Base-by-base conservation (phyloP, 1,284 basidiomycete species). In the Puccinia hordei region DNA sequence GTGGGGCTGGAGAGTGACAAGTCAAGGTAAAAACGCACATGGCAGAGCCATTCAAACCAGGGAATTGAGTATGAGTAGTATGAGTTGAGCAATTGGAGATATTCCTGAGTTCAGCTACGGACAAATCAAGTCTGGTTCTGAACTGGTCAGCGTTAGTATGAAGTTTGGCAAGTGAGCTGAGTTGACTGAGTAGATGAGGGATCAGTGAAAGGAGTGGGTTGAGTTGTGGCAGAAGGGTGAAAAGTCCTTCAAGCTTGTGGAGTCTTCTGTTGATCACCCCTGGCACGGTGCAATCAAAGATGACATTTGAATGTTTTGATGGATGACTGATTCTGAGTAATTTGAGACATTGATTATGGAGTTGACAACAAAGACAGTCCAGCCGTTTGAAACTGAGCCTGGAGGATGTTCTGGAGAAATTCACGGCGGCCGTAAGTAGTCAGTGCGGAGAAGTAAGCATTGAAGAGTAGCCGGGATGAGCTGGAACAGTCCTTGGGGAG, bases 21-120 rank as follows among this genome's bases (percentile, higher is more conserved):
- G 84, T 97, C 91, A 65, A 97, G 89, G 86, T 99, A 98, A 88
- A 95, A 99, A 10, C 97, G 93, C 96, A 99, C 98, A 85, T 99
- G 95, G 83, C 94, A 97, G 13, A 98, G 88, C 97, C 97, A 99
- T 8, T 90, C 90, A 86, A 99, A 99, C 79, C 90, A 89, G 82
- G 90, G 90, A 81, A 89, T 87, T 81, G 92, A 90, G 0, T 87
- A n/a, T n/a, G n/a, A n/a, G n/a, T n/a, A n/a, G n/a, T n/a, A n/a
- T 94, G 91, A 24, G 88, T 87, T 22, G 93, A 87, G 41, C 90
- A 89, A 41, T 90, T 90, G 27, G 87, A 87, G 41, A 90, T 87
- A 82, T 89, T 89, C 68, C 87, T 88, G 78, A 93, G 91, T 74
- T 92, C 90, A 61, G 89, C 89, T 83, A 94, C 91, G 19, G 95